Conservation (phyloP, 345 rosid genomes). For the Populus tremula region DNA sequence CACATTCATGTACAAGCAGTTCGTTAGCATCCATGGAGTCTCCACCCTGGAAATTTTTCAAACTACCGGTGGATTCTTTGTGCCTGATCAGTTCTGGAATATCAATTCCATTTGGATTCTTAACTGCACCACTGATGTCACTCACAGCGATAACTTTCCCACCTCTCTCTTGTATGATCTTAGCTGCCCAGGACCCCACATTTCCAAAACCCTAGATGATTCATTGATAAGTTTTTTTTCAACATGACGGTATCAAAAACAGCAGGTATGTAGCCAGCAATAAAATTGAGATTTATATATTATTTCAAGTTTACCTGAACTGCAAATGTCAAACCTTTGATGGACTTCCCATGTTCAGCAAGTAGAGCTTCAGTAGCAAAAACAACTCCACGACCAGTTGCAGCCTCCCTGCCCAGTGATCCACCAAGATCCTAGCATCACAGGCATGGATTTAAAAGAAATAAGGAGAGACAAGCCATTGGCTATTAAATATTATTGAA, state of each 20-base stretch:
- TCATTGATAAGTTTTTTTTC: background rate
- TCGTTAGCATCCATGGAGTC: constrained; percentile 63
- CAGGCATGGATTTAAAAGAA: background rate
- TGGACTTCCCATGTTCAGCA: constrained; percentile 75
- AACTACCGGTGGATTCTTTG: constrained; percentile 59
- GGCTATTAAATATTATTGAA: constrained; percentile 1
- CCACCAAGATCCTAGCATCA: constrained; percentile 90
- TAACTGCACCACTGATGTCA: constrained; percentile 89
- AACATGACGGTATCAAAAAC: background rate
- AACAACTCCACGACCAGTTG: constrained; percentile 94
- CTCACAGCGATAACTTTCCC: constrained; percentile 93
- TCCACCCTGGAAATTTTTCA: constrained; percentile 67
- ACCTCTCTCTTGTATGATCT: constrained; percentile 79
- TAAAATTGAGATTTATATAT: background rate
- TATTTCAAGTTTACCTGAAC: constrained; percentile 59
- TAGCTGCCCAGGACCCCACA: constrained; percentile 95
- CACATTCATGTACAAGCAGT: constrained; percentile 84
- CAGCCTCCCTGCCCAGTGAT: constrained; percentile 96
- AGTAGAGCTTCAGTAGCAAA: constrained; percentile 90
- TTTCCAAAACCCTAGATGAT: constrained; percentile 81
- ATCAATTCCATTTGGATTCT: constrained; percentile 75
- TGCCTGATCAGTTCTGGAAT: constrained; percentile 54
- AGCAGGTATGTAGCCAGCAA: background rate
- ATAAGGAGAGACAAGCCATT: background rate
- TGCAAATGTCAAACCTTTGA: constrained; percentile 74